These are phyloP conservation scores for Cocos nucifera DNA, from an alignment of 176 grass and related monocot genomes.

Conservation along the genomic window DNA sequence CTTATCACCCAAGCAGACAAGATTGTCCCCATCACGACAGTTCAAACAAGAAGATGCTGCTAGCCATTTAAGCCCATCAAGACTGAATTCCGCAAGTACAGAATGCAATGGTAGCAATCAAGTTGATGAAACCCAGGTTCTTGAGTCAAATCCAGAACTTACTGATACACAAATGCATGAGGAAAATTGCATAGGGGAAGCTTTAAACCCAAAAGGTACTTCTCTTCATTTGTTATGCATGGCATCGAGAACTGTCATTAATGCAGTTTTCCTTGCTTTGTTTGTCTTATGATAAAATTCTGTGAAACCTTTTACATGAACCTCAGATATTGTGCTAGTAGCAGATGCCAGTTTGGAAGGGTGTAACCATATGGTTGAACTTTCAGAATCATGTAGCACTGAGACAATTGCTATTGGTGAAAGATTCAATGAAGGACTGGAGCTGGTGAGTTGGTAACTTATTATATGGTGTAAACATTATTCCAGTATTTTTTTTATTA, in stretches of 20 bases:
- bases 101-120: neutral
- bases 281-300: neutral
- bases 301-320: conserved; percentile 9
- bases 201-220: conserved; percentile 29
- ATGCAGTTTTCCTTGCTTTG: conserved; percentile 11
- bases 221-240: conserved; percentile 1
- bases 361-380: conserved; percentile 11
- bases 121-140: neutral
- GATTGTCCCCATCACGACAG: conserved; percentile 14
- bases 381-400: conserved; percentile 9
- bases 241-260: too few species aligned
- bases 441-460: conserved; percentile 29
- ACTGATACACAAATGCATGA: conserved; percentile 10
- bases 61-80: conserved; percentile 18
- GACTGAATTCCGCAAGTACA: conserved; percentile 4
- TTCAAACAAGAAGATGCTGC: conserved; percentile 27
- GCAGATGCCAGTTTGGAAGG: conserved; percentile 15
- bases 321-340: conserved; percentile 8
- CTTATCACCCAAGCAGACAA: conserved; percentile 25
- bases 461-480: too few species aligned
- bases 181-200: conserved; percentile 9
- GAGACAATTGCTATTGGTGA: conserved; percentile 1
- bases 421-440: conserved; percentile 12
- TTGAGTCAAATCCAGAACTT: conserved; percentile 18
- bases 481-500: too few species aligned